Base-by-base conservation (phyloP, 192 early-diverging fungal species). In the Funneliformis mosseae region DNA sequence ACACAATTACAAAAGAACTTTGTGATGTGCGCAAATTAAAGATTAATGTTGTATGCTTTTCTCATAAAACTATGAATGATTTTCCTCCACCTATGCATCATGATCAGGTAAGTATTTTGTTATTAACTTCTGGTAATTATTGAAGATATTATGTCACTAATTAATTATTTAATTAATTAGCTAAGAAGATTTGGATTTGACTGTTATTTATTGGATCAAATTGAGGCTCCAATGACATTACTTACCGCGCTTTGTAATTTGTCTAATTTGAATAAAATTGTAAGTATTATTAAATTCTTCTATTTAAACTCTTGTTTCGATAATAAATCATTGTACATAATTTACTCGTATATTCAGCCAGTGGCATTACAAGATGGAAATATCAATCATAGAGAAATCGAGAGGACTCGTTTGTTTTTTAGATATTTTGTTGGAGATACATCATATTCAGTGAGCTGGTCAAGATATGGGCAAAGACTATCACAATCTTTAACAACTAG, bases 181-280 rank as follows among this genome's bases (percentile, higher is more conserved):
- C 63, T 97, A 8, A 66, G 73, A 10, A 38, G 68, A 4, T 82
- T 90, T 42, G 95, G 95, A 3, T 93, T 99, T 76, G 93, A 94
- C 46, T 88, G 92, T 41, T 95, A 91, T 75, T 75, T 92, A 16
- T 83, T 93, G 42, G 93, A 97, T 83, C 87, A 92, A 50, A 59
- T 99, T 5, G 92, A 95, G 16, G 95, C 91, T 0, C 93, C 93
- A 8, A 84, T 85, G 0, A 81, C 89, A 5, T 83, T 97, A 5
- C 74, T 94, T 42, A 86, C 86, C 0, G 89, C 90, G 12, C 76
- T 97, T 27, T 95, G 95, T 76, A 76, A 88, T 42, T 83, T 88
- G 69, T 85, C 87, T 33, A 71, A 83, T 0, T 81, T 97, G 10
- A 88, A 97, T 82, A 74, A 81, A 14, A 87, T 93, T 21, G 85